Evolutionary conservation across 345 rosid species (phyloP).

Genomic region (Anastatica hierochuntica): DNA sequence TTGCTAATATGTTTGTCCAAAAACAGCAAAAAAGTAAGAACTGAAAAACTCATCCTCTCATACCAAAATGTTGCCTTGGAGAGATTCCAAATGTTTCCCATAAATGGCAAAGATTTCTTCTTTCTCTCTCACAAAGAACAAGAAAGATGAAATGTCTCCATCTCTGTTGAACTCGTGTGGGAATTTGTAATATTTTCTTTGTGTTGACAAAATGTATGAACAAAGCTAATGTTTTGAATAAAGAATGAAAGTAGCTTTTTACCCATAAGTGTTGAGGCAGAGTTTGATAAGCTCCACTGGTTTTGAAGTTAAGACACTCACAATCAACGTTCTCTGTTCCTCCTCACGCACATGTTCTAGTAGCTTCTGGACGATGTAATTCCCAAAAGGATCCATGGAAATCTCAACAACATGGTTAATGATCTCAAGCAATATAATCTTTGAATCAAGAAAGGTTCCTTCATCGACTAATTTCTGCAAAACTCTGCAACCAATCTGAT

Average conservation of each 20-base stretch:
- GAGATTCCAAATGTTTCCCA: conserved; percentile 9
- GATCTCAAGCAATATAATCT: conserved; percentile 29
- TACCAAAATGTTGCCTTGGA: conserved; percentile 11
- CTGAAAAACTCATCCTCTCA: not conserved
- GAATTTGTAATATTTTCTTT: no score
- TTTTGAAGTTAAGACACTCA: conserved; percentile 30
- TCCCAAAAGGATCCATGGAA: conserved; percentile 52
- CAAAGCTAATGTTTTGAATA: no score
- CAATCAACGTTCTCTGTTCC: conserved; percentile 36
- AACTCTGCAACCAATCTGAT: conserved; percentile 46
- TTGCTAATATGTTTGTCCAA: conserved; percentile 6
- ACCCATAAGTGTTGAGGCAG: conserved; percentile 55
- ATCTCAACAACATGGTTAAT: conserved; percentile 36
- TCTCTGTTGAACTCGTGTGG: no score
- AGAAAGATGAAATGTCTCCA: conserved; percentile 8
- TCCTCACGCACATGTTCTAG: conserved; percentile 35
- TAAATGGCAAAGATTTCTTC: conserved; percentile 1
- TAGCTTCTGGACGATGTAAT: conserved; percentile 49
- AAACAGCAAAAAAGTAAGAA: conserved; percentile 4
- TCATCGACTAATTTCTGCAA: conserved; percentile 42
- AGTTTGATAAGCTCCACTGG: conserved; percentile 35
- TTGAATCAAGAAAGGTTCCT: conserved; percentile 31
- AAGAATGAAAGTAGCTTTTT: conserved; percentile 2
- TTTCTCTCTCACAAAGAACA: not conserved
- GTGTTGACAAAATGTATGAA: conserved; percentile 10